Evolutionary conservation across 768 basidiomycete species (phyloP).

Genomic region (Candolleomyces eurysporus): DNA sequence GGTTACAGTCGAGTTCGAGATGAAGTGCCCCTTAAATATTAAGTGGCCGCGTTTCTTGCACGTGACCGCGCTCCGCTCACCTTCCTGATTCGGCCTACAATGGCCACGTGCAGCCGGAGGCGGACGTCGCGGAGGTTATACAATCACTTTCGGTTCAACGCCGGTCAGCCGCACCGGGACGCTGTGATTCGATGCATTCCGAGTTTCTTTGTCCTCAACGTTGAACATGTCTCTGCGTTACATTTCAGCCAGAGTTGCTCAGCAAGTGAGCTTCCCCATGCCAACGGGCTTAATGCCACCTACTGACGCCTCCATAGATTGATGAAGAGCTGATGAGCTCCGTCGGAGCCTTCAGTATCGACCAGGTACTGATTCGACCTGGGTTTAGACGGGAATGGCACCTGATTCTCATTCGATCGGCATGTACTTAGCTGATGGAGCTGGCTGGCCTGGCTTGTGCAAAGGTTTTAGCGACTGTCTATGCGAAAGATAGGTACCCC

Average conservation of each 20-base stretch:
- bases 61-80: too few species aligned
- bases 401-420: neutral
- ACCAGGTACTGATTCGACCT: slow-evolving; percentile 56
- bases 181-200: too few species aligned
- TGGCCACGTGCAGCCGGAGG: too few species aligned
- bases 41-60: too few species aligned
- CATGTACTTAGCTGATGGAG: slow-evolving; percentile 76
- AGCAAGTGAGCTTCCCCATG: slow-evolving; percentile 52
- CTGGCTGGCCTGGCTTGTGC: slow-evolving; percentile 94
- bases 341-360: slow-evolving; percentile 90
- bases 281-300: neutral
- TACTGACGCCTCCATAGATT: slow-evolving; percentile 50
- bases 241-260: slow-evolving; percentile 69
- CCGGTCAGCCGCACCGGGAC: too few species aligned
- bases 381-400: neutral
- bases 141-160: too few species aligned
- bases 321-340: slow-evolving; percentile 92
- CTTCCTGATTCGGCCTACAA: too few species aligned
- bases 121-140: too few species aligned
- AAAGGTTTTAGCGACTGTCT: slow-evolving; percentile 79
- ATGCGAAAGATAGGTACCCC: slow-evolving; percentile 61
- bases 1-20: too few species aligned
- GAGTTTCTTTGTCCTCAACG: neutral
- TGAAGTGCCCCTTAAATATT: too few species aligned
- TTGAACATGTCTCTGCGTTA: slow-evolving; percentile 58